Percentiles rank a stretch among this genome's conserved stretches.
These are phyloP conservation scores for Fusarium sp. DNA, from an alignment of 2,329 filamentous ascomycete species.

Conservation along the genomic window DNA sequence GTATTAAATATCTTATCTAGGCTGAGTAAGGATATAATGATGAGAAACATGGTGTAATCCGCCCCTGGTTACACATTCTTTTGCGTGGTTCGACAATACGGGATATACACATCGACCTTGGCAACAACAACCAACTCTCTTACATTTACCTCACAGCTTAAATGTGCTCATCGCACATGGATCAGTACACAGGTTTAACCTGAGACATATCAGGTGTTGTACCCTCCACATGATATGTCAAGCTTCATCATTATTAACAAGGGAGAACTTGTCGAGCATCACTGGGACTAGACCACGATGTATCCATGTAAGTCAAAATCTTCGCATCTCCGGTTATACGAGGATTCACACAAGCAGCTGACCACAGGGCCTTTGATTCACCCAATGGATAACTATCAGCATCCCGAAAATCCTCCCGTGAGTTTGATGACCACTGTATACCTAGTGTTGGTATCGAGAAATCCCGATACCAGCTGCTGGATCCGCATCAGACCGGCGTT, in stretches of 20 bases:
- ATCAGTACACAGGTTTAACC: neutral
- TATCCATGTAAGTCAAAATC: slow-evolving; percentile 7
- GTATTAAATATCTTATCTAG: no score
- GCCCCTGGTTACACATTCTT: neutral
- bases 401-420: neutral
- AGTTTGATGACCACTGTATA: neutral
- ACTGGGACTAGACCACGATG: neutral
- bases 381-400: neutral
- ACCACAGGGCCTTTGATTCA: neutral
- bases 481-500: slow-evolving; percentile 4
- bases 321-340: neutral
- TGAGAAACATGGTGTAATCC: neutral
- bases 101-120: neutral
- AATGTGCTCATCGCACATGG: neutral
- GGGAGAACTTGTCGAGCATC: neutral
- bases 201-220: neutral
- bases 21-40: neutral
- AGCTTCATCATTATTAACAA: neutral
- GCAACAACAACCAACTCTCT: neutral
- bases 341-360: slow-evolving; percentile 1
- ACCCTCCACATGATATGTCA: neutral
- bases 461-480: slow-evolving; percentile 1
- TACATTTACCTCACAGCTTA: neutral
- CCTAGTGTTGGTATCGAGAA: slow-evolving; percentile 6
- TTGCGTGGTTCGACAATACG: no score